Evolutionary conservation across 208 protist species (phyloP).

Genomic region (Leptomonas pyrrhocoris): DNA sequence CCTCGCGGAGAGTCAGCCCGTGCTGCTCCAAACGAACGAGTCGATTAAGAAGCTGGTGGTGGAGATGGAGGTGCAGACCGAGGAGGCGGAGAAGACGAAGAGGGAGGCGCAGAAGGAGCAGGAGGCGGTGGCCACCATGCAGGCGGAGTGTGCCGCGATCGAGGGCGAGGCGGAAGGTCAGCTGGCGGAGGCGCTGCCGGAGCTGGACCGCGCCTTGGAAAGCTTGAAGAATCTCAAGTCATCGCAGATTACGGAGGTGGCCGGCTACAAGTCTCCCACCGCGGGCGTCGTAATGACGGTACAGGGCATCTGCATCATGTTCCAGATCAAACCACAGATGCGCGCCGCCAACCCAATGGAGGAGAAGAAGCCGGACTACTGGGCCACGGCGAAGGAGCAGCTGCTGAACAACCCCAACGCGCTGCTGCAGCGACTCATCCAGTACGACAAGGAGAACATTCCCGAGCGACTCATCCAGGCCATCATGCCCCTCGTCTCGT

Average conservation of each 20-base stretch:
- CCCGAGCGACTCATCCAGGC: conserved; percentile 94
- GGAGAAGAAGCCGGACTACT: conserved; percentile 97
- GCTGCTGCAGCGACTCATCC: conserved; percentile 93
- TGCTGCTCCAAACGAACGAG: conserved; percentile 93
- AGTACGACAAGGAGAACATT: conserved; percentile 97
- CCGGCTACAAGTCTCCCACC: conserved; percentile 95
- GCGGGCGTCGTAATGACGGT: conserved; percentile 97
- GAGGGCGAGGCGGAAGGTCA: conserved; percentile 95
- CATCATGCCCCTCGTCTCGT: conserved; percentile 92
- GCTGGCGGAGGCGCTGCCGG: conserved; percentile 96
- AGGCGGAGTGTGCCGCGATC: conserved; percentile 93
- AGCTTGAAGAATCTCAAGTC: conserved; percentile 96
- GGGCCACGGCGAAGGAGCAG: conserved; percentile 93
- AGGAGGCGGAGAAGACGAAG: conserved; percentile 93
- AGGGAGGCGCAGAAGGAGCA: conserved; percentile 92
- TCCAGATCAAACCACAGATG: conserved; percentile 96
- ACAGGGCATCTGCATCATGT: conserved; percentile 98
- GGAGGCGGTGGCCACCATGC: conserved; percentile 91
- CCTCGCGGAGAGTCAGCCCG: conserved; percentile 95
- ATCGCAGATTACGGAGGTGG: conserved; percentile 97
- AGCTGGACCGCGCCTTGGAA: conserved; percentile 95
- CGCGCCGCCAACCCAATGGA: conserved; percentile 94
- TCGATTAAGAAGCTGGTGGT: conserved; percentile 95
- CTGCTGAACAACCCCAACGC: conserved; percentile 91
- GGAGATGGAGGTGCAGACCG: conserved; percentile 94